Evolutionary conservation across 257 asterid species (phyloP).

Genomic region (Ocimum tenuiflorum): DNA sequence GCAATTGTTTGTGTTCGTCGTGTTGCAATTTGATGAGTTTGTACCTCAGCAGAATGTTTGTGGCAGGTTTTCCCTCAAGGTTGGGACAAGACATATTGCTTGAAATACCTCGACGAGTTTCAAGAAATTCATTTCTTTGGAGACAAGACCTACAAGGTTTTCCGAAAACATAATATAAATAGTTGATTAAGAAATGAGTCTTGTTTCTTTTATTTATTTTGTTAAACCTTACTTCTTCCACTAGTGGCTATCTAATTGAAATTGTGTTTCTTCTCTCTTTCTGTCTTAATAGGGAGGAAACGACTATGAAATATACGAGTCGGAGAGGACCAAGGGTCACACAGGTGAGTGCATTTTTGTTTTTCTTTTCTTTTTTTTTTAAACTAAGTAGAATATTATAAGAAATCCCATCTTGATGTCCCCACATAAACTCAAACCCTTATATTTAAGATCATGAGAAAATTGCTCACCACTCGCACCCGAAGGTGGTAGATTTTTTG

Average conservation of each 20-base stretch:
- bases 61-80: slow-evolving; percentile 87
- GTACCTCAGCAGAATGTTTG: slow-evolving; percentile 12
- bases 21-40: neutral
- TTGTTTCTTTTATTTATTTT: neutral
- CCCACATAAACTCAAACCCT: too few relatives aligned
- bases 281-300: slow-evolving; percentile 69
- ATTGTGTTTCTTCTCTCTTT: neutral
- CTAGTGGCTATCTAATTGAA: neutral
- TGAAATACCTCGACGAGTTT: slow-evolving; percentile 80
- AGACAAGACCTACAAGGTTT: slow-evolving; percentile 93
- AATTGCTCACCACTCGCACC: too few relatives aligned
- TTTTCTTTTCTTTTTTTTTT: too few relatives aligned
- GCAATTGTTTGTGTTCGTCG: slow-evolving; percentile 18
- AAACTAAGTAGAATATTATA: too few relatives aligned
- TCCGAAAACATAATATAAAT: slow-evolving; percentile 7
- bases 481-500: too few relatives aligned
- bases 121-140: slow-evolving; percentile 87
- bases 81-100: slow-evolving; percentile 97
- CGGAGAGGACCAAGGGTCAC: slow-evolving; percentile 85
- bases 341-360: slow-evolving; percentile 49
- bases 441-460: too few relatives aligned
- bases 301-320: slow-evolving; percentile 80
- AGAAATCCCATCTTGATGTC: too few relatives aligned
- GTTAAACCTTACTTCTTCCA: neutral
- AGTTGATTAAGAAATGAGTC: neutral